A percentile compares a stretch with the other conserved stretches of the same genome.
These are phyloP conservation scores for Chaetomiaceae sp. DNA, from an alignment of 2,329 filamentous ascomycete species.

Conservation along the genomic window DNA sequence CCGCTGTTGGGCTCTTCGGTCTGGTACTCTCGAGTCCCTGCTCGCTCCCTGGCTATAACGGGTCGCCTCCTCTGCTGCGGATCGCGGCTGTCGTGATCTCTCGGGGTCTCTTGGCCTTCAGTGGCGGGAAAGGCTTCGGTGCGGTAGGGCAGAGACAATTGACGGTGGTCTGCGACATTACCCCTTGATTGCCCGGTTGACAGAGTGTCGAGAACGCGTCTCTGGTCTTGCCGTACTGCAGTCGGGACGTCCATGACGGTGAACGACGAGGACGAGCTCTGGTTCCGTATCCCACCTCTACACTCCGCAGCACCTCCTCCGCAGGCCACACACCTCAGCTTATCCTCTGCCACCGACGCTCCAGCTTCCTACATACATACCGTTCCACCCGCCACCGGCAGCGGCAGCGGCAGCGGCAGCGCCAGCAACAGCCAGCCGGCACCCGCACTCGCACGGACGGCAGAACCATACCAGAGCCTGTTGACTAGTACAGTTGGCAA, in stretches of 20 bases:
- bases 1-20: constrained; percentile 8
- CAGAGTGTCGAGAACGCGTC: constrained; percentile 5
- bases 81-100: background rate
- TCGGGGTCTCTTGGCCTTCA: background rate
- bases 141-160: too few relatives aligned
- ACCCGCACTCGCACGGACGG: constrained; percentile 15
- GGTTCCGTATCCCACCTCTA: constrained; percentile 10
- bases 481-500: constrained; percentile 21
- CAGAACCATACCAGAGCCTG: constrained; percentile 14
- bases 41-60: constrained; percentile 6
- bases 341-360: background rate
- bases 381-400: background rate
- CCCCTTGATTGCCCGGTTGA: background rate
- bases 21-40: constrained; percentile 9
- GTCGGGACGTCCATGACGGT: constrained; percentile 14
- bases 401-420: background rate
- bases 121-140: too few relatives aligned
- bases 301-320: constrained; percentile 6
- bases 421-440: constrained; percentile 4
- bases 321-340: background rate
- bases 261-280: constrained; percentile 9
- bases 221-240: background rate
- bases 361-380: background rate
- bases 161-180: too few relatives aligned
- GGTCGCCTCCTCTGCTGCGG: constrained; percentile 1